Base-by-base conservation (phyloP, 352 stramenopile genomes). In the Paralagenidium karlingii region DNA sequence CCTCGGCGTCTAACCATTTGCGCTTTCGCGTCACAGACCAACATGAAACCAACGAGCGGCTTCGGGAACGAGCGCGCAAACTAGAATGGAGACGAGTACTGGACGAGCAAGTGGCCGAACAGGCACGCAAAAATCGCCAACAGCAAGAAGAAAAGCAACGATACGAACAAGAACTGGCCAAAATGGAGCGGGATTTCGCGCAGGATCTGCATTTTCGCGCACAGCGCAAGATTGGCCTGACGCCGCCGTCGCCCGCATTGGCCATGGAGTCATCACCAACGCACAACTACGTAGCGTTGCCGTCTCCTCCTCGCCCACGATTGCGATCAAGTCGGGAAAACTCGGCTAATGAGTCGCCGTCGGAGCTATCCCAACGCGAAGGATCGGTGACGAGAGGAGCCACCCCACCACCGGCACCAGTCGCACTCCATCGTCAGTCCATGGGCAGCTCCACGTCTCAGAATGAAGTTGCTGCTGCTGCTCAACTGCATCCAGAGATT, bases 21-120 rank as follows among this genome's bases (percentile, higher is more conserved):
- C 74, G 70, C 15, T 83, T 85, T 34, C 66, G 68, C 15, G 59
- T 81, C 18, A 74, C 47, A 0, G 70, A 83, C 38, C 49, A 78
- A 39, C 53, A 58, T 21, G 53, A 66, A n/a, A 38, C 63, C 12
- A 68, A 51, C n/a, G 53, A 84, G 9, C 60, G 74, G 7, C 43
- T 78, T 34, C 51, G 64, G 0, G 74, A 83, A 45, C 66, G 68
- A 28, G 62, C 65, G 11, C 68, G 82, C 42, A 63, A 84, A 42
- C 53, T 88, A 37, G 68, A 83, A 44, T 84, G 68, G 74, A 70
- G 58, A 29, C 47, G 61, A 11, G 38, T 81, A 1, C 47, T 88
- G 45, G 74, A 88, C 38, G 70, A 82, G 24, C 74, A 88, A 37
- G 59, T 85, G 40, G 59, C 68, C 24, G 74, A 88, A 16, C 85